A percentile compares a stretch with the other conserved stretches of the same genome.
Conservation (phyloP, 2,329 filamentous ascomycete species). For the Alternaria burnsii region DNA sequence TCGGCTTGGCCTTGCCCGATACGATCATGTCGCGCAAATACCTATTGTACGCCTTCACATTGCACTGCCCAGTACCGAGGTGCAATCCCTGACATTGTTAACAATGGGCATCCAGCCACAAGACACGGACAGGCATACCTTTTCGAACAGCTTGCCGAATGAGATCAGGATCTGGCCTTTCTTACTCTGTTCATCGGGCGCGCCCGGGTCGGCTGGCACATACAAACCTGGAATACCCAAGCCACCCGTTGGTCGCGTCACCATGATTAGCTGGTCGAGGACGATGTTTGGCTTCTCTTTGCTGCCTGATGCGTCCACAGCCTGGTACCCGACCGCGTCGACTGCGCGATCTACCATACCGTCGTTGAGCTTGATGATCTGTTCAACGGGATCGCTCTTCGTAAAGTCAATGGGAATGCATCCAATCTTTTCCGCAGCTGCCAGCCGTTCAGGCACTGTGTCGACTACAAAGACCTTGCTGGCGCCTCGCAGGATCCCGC, state of each 20-base stretch:
- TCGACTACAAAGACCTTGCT: slow-evolving; percentile 70
- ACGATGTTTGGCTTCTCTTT: slow-evolving; percentile 70
- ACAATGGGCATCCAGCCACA: background rate
- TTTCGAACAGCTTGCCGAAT: slow-evolving; percentile 74
- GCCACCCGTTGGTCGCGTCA: slow-evolving; percentile 68
- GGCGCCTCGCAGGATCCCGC: slow-evolving; percentile 67
- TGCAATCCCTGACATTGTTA: slow-evolving; percentile 60
- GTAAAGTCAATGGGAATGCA: slow-evolving; percentile 69
- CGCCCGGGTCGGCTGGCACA: slow-evolving; percentile 66
- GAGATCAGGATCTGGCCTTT: slow-evolving; percentile 71
- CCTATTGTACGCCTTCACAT: slow-evolving; percentile 73
- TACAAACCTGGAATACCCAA: slow-evolving; percentile 68
- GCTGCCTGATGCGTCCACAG: slow-evolving; percentile 62
- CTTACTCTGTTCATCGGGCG: slow-evolving; percentile 66
- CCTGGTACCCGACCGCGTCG: slow-evolving; percentile 73
- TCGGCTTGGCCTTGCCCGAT: slow-evolving; percentile 69
- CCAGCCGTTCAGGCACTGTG: slow-evolving; percentile 66
- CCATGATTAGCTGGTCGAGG: slow-evolving; percentile 69
- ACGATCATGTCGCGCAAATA: slow-evolving; percentile 73
- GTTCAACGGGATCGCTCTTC: slow-evolving; percentile 66
- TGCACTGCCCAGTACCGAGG: slow-evolving; percentile 70
- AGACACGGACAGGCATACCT: slow-evolving; percentile 53
- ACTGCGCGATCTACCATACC: slow-evolving; percentile 71
- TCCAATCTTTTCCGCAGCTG: slow-evolving; percentile 68
- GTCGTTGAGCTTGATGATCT: slow-evolving; percentile 67